A percentile compares a stretch with the other conserved stretches of the same genome.
Evolutionary conservation across 2,329 filamentous ascomycete genomes (phyloP).

Genomic region (Lojkania enalia): DNA sequence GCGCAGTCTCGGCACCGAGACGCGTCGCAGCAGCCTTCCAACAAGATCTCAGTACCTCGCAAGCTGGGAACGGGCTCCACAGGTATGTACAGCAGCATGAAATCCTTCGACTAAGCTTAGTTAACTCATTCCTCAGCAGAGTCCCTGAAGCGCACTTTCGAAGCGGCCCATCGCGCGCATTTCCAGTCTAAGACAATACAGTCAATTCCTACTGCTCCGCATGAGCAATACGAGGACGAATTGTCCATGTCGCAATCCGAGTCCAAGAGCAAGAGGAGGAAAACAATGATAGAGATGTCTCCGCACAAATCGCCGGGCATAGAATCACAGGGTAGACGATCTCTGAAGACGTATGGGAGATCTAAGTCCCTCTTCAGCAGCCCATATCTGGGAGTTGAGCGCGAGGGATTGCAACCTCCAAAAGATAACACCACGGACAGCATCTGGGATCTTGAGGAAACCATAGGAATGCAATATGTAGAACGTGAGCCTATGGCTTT

Average conservation of each 20-base stretch:
- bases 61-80: constrained; percentile 32
- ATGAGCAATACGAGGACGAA: neutral
- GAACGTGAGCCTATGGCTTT: constrained; percentile 46
- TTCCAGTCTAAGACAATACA: constrained; percentile 17
- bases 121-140: constrained; percentile 20
- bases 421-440: constrained; percentile 7
- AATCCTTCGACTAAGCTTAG: neutral
- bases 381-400: constrained; percentile 2
- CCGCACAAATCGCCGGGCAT: constrained; percentile 1
- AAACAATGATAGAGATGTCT: constrained; percentile 17
- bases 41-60: constrained; percentile 20
- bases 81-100: constrained; percentile 22
- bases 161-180: constrained; percentile 29
- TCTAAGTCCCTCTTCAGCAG: constrained; percentile 16
- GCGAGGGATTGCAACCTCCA: neutral
- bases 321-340: constrained; percentile 7
- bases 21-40: constrained; percentile 8
- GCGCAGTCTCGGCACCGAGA: constrained; percentile 2
- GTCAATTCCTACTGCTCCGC: neutral
- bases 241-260: constrained; percentile 25
- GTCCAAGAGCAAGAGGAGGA: constrained; percentile 28
- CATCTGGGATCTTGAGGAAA: constrained; percentile 33
- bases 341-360: constrained; percentile 13
- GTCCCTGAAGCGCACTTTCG: constrained; percentile 28
- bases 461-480: constrained; percentile 41